These are phyloP conservation scores for Penicillium decumbens DNA, from an alignment of 2,329 filamentous ascomycete genomes.

Conservation along the genomic window DNA sequence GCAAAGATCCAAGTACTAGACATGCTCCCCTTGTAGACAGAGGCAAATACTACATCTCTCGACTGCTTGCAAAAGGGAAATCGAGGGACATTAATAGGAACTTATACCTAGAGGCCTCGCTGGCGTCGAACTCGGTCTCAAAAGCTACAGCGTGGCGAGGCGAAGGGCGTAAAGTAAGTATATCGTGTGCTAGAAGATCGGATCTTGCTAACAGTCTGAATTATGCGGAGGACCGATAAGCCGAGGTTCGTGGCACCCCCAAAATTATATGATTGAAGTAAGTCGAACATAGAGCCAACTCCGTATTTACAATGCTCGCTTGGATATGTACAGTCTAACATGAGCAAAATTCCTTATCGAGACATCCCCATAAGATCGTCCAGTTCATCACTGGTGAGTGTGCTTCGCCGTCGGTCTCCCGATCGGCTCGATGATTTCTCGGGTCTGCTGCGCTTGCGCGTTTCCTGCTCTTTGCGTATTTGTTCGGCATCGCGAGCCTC, in stretches of 20 bases:
- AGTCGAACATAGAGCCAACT: slow-evolving; percentile 1
- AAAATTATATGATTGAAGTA: background rate
- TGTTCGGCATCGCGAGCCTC: slow-evolving; percentile 41
- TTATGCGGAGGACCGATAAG: slow-evolving; percentile 14
- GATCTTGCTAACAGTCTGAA: background rate
- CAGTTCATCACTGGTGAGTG: slow-evolving; percentile 44
- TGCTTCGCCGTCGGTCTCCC: slow-evolving; percentile 39
- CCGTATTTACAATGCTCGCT: slow-evolving; percentile 17
- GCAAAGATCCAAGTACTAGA: too few relatives aligned
- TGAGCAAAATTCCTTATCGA: slow-evolving; percentile 14
- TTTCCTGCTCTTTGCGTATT: slow-evolving; percentile 32
- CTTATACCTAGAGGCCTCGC: too few relatives aligned
- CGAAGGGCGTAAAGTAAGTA: too few relatives aligned
- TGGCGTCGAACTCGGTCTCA: too few relatives aligned
- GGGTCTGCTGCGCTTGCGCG: slow-evolving; percentile 34
- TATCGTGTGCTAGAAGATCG: too few relatives aligned
- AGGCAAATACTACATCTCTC: too few relatives aligned
- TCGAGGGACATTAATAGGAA: too few relatives aligned
- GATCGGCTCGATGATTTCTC: slow-evolving; percentile 27
- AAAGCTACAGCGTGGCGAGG: too few relatives aligned
- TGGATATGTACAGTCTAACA: slow-evolving; percentile 20
- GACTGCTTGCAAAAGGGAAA: too few relatives aligned
- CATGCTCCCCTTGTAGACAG: too few relatives aligned
- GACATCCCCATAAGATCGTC: slow-evolving; percentile 38
- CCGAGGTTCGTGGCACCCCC: slow-evolving; percentile 2